phyloP scores from a whole-genome alignment of 108 stramenopile species.

The Tribonema minus region DNA sequence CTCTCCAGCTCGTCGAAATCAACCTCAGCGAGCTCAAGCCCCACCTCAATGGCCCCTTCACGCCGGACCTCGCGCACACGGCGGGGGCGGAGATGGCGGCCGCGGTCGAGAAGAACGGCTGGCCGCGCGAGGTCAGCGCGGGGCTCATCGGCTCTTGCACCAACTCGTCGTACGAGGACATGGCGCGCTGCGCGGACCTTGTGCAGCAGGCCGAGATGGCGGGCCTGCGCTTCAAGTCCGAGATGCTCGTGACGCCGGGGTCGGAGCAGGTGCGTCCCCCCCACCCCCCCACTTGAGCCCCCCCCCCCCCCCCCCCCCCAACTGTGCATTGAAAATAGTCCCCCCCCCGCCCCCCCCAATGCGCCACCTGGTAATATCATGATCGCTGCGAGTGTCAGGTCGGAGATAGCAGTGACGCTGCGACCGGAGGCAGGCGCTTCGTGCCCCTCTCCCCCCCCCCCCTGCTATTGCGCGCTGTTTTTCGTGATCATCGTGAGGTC shows the following conservation, averaged over 20 bases:
- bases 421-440: too few relatives aligned
- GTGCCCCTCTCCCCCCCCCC: too few relatives aligned
- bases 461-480: too few relatives aligned
- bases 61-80: conserved; percentile 51
- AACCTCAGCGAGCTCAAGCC: conserved; percentile 40
- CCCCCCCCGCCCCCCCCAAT: too few relatives aligned
- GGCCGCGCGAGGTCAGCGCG: conserved; percentile 47
- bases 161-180: conserved; percentile 56
- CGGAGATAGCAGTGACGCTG: too few relatives aligned
- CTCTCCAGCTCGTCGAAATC: conserved; percentile 58
- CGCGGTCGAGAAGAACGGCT: conserved; percentile 34
- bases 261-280: conserved; percentile 54
- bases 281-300: too few relatives aligned
- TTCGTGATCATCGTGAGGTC: too few relatives aligned
- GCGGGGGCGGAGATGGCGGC: conserved; percentile 26
- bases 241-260: conserved; percentile 51
- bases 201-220: conserved; percentile 42
- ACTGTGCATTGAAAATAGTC: too few relatives aligned
- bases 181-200: conserved; percentile 52
- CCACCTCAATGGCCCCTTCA: conserved; percentile 54
- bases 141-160: conserved; percentile 57
- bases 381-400: too few relatives aligned
- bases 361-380: too few relatives aligned
- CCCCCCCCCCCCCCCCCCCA: too few relatives aligned
- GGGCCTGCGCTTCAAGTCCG: conserved; percentile 48